phyloP scores from a whole-genome alignment of 805 yeast genomes.

The Dipodascus geniculatus region DNA sequence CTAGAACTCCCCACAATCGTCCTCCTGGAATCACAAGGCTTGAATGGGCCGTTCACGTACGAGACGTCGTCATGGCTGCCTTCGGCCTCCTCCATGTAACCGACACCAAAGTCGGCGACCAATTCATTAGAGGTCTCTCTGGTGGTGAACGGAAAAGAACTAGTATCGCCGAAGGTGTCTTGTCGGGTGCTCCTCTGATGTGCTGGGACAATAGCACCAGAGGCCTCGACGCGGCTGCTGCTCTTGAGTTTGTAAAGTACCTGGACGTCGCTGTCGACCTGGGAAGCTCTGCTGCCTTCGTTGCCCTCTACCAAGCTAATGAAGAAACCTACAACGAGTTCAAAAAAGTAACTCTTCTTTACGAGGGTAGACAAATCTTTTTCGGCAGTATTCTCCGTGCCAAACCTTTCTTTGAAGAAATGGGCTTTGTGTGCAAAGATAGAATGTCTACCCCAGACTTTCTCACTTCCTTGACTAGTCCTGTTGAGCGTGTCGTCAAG shows the following conservation, averaged over 20 bases:
- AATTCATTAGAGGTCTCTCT: constrained; percentile 56
- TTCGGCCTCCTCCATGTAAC: constrained; percentile 41
- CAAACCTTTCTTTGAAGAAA: constrained; percentile 35
- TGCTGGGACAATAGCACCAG: constrained; percentile 65
- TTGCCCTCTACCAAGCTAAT: constrained; percentile 59
- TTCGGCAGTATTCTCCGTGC: constrained; percentile 40
- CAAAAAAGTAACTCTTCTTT: constrained; percentile 49
- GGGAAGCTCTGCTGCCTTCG: constrained; percentile 44
- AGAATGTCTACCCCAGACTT: constrained; percentile 52
- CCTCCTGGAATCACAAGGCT: constrained; percentile 48
- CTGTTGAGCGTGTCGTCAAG: constrained; percentile 35
- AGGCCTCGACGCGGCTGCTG: constrained; percentile 62
- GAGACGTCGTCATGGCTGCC: constrained; percentile 42
- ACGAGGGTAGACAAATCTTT: constrained; percentile 49
- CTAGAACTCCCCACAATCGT: constrained; percentile 53
- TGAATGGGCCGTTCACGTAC: constrained; percentile 40
- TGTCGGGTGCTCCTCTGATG: constrained; percentile 36
- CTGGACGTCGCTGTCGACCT: constrained; percentile 48
- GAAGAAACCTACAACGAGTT: constrained; percentile 50
- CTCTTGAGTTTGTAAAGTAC: constrained; percentile 51
- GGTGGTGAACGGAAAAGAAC: constrained; percentile 69
- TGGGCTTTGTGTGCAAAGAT: constrained; percentile 46
- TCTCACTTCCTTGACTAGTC: constrained; percentile 44
- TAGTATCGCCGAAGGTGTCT: constrained; percentile 49
- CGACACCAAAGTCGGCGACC: constrained; percentile 55